phyloP scores from a whole-genome alignment of 345 rosid species.

The Citrus reticulata region DNA sequence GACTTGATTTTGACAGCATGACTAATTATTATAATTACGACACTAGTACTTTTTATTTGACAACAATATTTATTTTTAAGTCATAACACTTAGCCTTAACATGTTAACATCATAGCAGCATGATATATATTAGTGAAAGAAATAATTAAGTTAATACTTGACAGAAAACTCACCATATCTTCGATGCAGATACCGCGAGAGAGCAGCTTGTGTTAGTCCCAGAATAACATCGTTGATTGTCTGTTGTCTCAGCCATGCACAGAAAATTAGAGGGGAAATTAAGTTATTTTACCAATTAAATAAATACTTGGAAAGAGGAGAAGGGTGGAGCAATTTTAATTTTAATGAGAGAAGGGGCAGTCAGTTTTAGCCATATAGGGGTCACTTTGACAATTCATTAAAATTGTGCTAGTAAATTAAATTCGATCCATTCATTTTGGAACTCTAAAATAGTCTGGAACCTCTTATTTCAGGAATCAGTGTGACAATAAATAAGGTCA shows the following conservation, averaged over 20 bases:
- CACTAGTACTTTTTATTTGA: too few relatives aligned
- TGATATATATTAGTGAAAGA: too few relatives aligned
- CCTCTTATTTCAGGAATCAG: too few relatives aligned
- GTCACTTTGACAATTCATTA: not conserved
- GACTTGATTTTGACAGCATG: too few relatives aligned
- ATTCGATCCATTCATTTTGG: not conserved
- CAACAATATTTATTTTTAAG: not conserved
- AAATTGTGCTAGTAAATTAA: not conserved
- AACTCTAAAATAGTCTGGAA: not conserved
- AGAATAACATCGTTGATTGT: slow-evolving; percentile 72
- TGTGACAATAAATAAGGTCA: not conserved
- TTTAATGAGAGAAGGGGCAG: not conserved
- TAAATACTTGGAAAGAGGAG: not conserved
- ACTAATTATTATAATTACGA: too few relatives aligned
- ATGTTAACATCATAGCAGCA: too few relatives aligned
- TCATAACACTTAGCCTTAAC: not conserved
- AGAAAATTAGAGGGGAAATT: not conserved
- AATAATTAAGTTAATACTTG: not conserved
- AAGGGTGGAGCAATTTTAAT: not conserved
- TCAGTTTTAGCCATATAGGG: not conserved
- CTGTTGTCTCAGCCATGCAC: slow-evolving; percentile 22
- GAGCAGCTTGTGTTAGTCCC: slow-evolving; percentile 70
- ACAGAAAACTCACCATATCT: slow-evolving; percentile 42
- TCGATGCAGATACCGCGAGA: slow-evolving; percentile 53
- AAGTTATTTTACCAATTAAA: not conserved